Evolutionary conservation across 2,329 filamentous ascomycete genomes (phyloP), one percentile per base, ranked within the genome.

Genomic region (Pseudocercospora musae): DNA sequence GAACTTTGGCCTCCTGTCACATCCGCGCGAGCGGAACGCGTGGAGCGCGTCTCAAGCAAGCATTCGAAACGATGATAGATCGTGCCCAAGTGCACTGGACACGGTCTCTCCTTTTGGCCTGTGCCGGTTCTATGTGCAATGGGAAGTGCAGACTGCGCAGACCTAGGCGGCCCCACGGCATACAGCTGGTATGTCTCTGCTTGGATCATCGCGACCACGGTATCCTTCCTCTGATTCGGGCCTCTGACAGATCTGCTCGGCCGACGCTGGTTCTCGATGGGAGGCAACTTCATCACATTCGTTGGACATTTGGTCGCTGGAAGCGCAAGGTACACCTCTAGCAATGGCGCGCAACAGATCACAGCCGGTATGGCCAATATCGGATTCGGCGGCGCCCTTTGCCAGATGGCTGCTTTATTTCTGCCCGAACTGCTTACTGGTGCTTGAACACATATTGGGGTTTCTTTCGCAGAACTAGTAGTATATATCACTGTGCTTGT

Each of bases 181-280:
- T 73, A 72, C 59, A 67, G 71, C 25, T 75, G 72, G 73, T 75
- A 72, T 67, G 66, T 74, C 49, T 70, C 72, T 20, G 66, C 62
- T 6, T 69, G 66, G 64, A 67, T 64, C 3, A 68, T 69, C 44
- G 62, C 66, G 18, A 66, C 65, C 15, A 69, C 67, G 2, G 58
- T 69, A 7, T 62, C 60, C 18, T 69, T 69, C 57, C 60, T 66
- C 46, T 65, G 64, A 58, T 66, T 64, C 57, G 75, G 76, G 37
- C 71, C 79, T 5, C 82, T 82, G 68, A 80, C 78, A 10, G 80
- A 83, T 69, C 71, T 82, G 11, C 76, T 82, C 20, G 80, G 81
- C 13, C 76, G 81, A 59, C 73, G 79, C 31, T 81, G 78, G 78
- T 81, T 81, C 66, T 70, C 81, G 46, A 73, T 80, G 1, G 69